These are phyloP conservation scores for Cephaloascus albidus DNA, from an alignment of 805 yeast genomes.

Conservation along the genomic window DNA sequence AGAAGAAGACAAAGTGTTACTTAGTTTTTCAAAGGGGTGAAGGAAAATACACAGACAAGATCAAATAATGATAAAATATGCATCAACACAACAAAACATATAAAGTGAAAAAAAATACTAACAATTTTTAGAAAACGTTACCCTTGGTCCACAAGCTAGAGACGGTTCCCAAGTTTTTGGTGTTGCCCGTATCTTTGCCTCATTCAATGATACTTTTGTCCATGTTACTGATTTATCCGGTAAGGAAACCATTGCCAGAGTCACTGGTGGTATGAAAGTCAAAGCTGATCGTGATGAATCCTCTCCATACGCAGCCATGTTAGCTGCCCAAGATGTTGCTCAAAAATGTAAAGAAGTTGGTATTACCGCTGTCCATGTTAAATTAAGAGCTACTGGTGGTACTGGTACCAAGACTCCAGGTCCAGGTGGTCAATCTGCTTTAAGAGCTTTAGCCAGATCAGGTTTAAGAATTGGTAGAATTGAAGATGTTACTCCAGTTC, in stretches of 20 bases:
- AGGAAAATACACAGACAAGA: too few species aligned
- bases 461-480: constrained; percentile 99
- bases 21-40: too few species aligned
- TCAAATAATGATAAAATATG: too few species aligned
- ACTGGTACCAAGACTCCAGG: constrained; percentile 99
- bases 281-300: constrained; percentile 99
- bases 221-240: constrained; percentile 99
- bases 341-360: constrained; percentile 99
- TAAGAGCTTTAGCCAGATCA: constrained; percentile 99
- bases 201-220: constrained; percentile 99
- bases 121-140: constrained; percentile 40
- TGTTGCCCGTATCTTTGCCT: constrained; percentile 99
- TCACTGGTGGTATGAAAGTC: constrained; percentile 99
- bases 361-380: constrained; percentile 98
- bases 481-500: constrained; percentile 99
- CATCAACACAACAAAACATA: too few species aligned
- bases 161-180: constrained; percentile 99
- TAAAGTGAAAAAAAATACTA: too few species aligned
- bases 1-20: too few species aligned
- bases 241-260: constrained; percentile 99
- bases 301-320: constrained; percentile 99
- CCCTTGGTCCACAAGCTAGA: constrained; percentile 82
- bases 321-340: constrained; percentile 99
- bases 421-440: constrained; percentile 99
- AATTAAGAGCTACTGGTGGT: constrained; percentile 99